Percentiles rank a stretch among this genome's conserved stretches.
These are phyloP conservation scores for Carnegiea gigantea DNA, from an alignment of 179 eudicot genomes.

Conservation along the genomic window DNA sequence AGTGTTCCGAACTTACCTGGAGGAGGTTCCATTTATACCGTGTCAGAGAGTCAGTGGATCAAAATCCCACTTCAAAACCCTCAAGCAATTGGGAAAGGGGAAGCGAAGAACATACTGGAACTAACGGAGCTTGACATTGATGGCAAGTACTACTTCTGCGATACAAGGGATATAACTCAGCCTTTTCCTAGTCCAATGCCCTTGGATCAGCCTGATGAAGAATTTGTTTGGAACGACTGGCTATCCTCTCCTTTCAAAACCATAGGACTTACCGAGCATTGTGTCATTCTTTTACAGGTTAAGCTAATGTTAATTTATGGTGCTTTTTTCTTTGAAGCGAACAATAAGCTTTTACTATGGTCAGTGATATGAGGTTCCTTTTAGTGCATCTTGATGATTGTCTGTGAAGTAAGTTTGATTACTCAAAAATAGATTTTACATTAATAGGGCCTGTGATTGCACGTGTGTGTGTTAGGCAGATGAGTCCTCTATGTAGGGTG, in stretches of 20 bases:
- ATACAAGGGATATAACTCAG: constrained; percentile 83
- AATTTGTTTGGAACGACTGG: constrained; percentile 97
- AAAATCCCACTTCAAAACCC: constrained; percentile 83
- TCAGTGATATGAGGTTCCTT: neutral
- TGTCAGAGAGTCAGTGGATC: constrained; percentile 87
- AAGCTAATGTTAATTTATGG: constrained; percentile 7
- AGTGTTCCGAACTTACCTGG: constrained; percentile 81
- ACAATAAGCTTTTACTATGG: neutral
- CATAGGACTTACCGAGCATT: constrained; percentile 82
- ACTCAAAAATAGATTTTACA: neutral
- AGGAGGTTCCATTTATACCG: constrained; percentile 83
- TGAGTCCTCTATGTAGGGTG: neutral
- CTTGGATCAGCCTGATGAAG: constrained; percentile 81
- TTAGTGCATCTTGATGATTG: neutral
- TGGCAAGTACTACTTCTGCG: constrained; percentile 93
- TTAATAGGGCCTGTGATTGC: neutral
- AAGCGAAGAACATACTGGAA: constrained; percentile 77
- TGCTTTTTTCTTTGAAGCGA: neutral
- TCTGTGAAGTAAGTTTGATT: constrained; percentile 1
- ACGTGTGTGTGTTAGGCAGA: neutral
- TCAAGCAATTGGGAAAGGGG: constrained; percentile 86
- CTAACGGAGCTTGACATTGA: constrained; percentile 83
- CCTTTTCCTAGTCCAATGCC: constrained; percentile 90
- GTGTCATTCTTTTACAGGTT: constrained; percentile 93
- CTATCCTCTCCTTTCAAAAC: constrained; percentile 71